phyloP scores from a whole-genome alignment of 2,329 filamentous ascomycete genomes.

The Tolypocladium tundrense region DNA sequence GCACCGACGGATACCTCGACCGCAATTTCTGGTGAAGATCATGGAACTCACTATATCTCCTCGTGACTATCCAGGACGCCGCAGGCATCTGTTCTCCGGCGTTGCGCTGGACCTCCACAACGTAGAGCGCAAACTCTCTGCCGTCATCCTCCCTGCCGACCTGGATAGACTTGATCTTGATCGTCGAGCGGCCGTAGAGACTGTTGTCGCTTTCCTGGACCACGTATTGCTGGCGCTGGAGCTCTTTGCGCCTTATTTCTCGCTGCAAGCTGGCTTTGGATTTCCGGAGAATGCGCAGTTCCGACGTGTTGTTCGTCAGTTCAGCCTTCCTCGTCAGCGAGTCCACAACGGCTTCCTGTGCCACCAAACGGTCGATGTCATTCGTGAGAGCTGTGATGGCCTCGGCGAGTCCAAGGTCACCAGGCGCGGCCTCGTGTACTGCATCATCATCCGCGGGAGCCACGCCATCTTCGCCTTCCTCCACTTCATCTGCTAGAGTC shows the following conservation, averaged over 20 bases:
- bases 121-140: constrained; percentile 85
- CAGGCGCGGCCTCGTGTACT: constrained; percentile 88
- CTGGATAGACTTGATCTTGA: constrained; percentile 87
- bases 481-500: constrained; percentile 75
- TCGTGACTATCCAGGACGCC: constrained; percentile 87
- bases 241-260: constrained; percentile 86
- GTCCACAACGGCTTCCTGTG: constrained; percentile 85
- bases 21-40: constrained; percentile 87
- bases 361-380: constrained; percentile 79
- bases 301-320: constrained; percentile 90
- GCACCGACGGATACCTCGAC: constrained; percentile 74
- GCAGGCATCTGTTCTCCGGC: constrained; percentile 94
- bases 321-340: constrained; percentile 90
- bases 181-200: constrained; percentile 79
- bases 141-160: constrained; percentile 87
- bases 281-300: constrained; percentile 83
- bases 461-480: constrained; percentile 48
- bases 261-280: constrained; percentile 87
- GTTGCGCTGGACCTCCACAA: constrained; percentile 81
- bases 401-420: constrained; percentile 85
- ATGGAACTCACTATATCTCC: constrained; percentile 93
- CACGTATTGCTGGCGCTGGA: constrained; percentile 93
- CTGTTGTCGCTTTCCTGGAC: constrained; percentile 98
- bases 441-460: constrained; percentile 50
- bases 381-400: constrained; percentile 80